These are phyloP conservation scores for Candida hungchunana DNA, from an alignment of 805 yeast genomes.

Conservation along the genomic window DNA sequence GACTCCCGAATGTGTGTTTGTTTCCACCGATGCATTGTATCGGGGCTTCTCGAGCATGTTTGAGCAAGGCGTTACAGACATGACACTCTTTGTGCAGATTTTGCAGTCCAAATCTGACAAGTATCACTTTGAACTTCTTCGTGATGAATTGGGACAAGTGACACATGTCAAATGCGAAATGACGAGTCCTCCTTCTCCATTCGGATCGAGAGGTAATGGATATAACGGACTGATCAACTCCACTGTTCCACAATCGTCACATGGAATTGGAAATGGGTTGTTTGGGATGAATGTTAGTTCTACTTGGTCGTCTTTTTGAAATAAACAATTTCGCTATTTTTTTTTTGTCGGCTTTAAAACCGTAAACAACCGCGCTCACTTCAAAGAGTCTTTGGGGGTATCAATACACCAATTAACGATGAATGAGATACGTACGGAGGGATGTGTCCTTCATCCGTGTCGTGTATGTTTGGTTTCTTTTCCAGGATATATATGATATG, in stretches of 20 bases:
- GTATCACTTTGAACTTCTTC: slow-evolving; percentile 12
- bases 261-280: too few species aligned
- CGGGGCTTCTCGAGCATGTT: slow-evolving; percentile 3
- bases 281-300: too few species aligned
- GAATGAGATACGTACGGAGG: slow-evolving; percentile 11
- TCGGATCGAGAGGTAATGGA: too few species aligned
- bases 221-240: too few species aligned
- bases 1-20: slow-evolving; percentile 3
- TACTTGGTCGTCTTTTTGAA: too few species aligned
- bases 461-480: slow-evolving; percentile 8
- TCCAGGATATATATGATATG: neutral
- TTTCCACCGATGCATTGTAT: slow-evolving; percentile 5
- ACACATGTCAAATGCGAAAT: slow-evolving; percentile 18
- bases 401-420: too few species aligned
- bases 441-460: slow-evolving; percentile 15
- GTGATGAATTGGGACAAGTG: slow-evolving; percentile 13
- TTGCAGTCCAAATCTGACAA: slow-evolving; percentile 11
- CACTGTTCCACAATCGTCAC: too few species aligned
- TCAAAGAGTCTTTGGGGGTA: too few species aligned
- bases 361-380: too few species aligned
- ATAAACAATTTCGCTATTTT: too few species aligned
- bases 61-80: slow-evolving; percentile 3
- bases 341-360: too few species aligned
- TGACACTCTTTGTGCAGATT: slow-evolving; percentile 12
- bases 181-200: too few species aligned